These are phyloP conservation scores for Hygrophoropsis aurantiaca DNA, from an alignment of 768 basidiomycete species.

Conservation along the genomic window DNA sequence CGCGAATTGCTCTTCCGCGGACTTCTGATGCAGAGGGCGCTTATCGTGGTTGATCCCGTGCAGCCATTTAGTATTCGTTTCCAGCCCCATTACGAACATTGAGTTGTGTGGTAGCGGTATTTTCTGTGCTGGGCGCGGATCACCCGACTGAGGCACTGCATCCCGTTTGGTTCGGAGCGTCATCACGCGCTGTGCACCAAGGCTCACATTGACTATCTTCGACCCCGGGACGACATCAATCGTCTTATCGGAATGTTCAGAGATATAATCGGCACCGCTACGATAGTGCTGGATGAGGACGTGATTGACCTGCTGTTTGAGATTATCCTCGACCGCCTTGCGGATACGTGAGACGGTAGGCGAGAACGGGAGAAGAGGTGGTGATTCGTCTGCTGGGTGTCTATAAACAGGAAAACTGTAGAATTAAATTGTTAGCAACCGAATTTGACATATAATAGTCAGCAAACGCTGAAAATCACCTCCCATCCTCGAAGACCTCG, in stretches of 20 bases:
- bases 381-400: conserved; percentile 79
- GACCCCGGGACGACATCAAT: conserved; percentile 76
- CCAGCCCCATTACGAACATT: conserved; percentile 76
- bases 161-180: conserved; percentile 69
- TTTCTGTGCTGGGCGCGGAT: conserved; percentile 50
- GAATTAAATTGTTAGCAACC: neutral
- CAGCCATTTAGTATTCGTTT: conserved; percentile 73
- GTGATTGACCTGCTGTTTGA: conserved; percentile 74
- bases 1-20: conserved; percentile 50
- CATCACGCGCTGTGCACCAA: conserved; percentile 79
- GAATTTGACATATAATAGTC: neutral
- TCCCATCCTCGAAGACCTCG: conserved; percentile 48
- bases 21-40: conserved; percentile 54
- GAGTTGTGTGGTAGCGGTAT: conserved; percentile 79
- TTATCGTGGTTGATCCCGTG: conserved; percentile 80
- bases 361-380: conserved; percentile 64
- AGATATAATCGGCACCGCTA: conserved; percentile 77
- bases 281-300: conserved; percentile 84
- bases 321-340: conserved; percentile 54
- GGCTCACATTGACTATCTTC: conserved; percentile 76
- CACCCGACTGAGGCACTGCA: conserved; percentile 16
- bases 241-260: conserved; percentile 86
- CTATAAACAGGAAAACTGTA: conserved; percentile 75
- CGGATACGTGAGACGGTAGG: conserved; percentile 68
- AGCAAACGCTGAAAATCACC: conserved; percentile 33